phyloP scores from a whole-genome alignment of 78 protist species.

The Emiliania huxleyi region DNA sequence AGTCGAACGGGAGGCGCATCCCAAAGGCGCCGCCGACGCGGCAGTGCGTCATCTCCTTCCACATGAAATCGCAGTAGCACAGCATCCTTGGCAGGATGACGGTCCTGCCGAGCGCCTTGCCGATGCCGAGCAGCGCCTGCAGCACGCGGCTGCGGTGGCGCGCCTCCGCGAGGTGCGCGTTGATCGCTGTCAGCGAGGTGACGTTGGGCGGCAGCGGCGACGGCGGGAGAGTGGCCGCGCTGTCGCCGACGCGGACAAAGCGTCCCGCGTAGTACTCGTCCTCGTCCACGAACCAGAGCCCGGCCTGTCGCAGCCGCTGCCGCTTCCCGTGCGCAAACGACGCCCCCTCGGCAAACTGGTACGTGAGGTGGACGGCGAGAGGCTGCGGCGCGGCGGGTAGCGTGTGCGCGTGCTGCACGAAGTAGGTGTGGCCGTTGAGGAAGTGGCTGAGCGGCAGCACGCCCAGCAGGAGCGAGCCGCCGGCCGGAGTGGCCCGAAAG shows the following conservation, averaged over 20 bases:
- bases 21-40: neutral
- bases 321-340: neutral
- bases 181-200: neutral
- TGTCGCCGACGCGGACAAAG: neutral
- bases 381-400: neutral
- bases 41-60: neutral
- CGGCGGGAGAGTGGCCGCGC: neutral
- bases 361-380: neutral
- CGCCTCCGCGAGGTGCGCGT: neutral
- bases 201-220: neutral
- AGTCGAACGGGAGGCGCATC: neutral
- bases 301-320: neutral
- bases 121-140: neutral
- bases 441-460: neutral
- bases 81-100: neutral
- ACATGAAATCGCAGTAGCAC: conserved; percentile 14
- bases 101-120: neutral
- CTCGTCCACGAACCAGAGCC: neutral
- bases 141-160: neutral
- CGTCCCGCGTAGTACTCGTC: neutral
- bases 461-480: neutral
- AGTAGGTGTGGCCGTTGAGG: conserved; percentile 14
- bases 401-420: conserved; percentile 24
- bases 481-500: neutral
- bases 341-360: neutral